Conservation (phyloP, 192 early-diverging fungal species). For the Backusella circina region DNA sequence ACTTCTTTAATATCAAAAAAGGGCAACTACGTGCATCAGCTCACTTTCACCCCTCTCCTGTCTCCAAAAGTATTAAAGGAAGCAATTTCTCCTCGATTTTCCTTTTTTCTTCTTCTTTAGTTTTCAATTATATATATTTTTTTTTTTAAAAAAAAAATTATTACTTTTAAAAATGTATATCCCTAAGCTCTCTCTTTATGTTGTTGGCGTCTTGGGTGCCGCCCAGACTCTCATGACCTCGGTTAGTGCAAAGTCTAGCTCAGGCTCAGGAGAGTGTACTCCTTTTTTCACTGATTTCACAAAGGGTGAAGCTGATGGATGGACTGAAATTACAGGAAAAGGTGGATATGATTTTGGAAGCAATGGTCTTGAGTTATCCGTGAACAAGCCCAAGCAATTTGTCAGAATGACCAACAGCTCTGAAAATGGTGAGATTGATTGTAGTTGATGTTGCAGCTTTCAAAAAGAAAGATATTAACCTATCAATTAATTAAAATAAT, state of each 20-base stretch:
- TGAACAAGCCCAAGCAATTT: neutral
- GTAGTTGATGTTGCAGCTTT: too few relatives aligned
- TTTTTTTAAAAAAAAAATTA: neutral
- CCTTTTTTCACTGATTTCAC: neutral
- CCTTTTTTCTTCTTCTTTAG: neutral
- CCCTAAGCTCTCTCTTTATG: neutral
- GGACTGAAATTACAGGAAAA: neutral
- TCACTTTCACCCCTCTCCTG: neutral
- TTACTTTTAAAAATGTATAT: constrained; percentile 8
- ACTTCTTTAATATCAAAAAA: constrained; percentile 5
- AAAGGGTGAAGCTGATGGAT: neutral
- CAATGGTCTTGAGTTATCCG: neutral
- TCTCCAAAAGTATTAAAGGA: constrained; percentile 6
- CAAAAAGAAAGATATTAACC: neutral
- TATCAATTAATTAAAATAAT: neutral
- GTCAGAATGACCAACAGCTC: neutral
- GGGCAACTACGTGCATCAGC: neutral
- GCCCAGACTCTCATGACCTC: neutral
- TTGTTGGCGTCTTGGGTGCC: neutral
- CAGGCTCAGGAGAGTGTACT: neutral
- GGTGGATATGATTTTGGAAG: neutral
- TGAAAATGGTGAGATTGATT: neutral
- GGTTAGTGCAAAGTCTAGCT: neutral
- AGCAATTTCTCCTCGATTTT: neutral
- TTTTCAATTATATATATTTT: neutral